Base-by-base conservation (phyloP, 1,139 yeast species). In the Pichia sp. region DNA sequence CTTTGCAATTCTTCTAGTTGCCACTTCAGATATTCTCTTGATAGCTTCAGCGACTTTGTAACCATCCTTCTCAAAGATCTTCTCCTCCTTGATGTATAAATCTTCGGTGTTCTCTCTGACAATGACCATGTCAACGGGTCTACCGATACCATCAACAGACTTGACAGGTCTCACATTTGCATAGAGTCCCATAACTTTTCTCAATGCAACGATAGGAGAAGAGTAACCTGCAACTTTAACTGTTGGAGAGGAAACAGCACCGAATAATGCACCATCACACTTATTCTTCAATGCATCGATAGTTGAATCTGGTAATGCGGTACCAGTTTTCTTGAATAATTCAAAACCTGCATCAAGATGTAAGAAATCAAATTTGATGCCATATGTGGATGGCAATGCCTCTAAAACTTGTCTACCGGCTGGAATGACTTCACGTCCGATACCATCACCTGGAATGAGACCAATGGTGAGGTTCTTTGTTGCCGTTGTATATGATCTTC, bases 31-130 rank as follows among this genome's bases (percentile, higher is more conserved):
- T 58, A 93, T 91, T 66, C 97, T 80, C 70, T 93, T 91, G 64
- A 85, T 91, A 40, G 98, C 98, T 66, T 91, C 98, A 34, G 97
- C 96, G 31, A 88, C 87, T 62, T 76, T 77, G 50, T 85, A 76
- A 36, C 86, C 86, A 38, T 84, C 83, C 49, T 81, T 86, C 49
- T 73, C 74, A 58, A 70, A 83, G 32, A 86, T 64, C 53, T 67
- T 77, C 65, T 91, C 98, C 59, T 88, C 94, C 68, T 91, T 91
- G 62, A 91, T 80, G 65, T 91, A 91, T 52, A 88, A 72, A 63
- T 91, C 98, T 66, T 91, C 98, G 42, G 98, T 91, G 69, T 91
- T 91, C 66, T 91, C 98, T 61, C 98, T 83, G 30, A 91, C 98
- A 59, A 91, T 91, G 33, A 93, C 95, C 84, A 91, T 80, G 60